phyloP scores from a whole-genome alignment of 176 grass and related monocot species.

The Musa troglodytarum region DNA sequence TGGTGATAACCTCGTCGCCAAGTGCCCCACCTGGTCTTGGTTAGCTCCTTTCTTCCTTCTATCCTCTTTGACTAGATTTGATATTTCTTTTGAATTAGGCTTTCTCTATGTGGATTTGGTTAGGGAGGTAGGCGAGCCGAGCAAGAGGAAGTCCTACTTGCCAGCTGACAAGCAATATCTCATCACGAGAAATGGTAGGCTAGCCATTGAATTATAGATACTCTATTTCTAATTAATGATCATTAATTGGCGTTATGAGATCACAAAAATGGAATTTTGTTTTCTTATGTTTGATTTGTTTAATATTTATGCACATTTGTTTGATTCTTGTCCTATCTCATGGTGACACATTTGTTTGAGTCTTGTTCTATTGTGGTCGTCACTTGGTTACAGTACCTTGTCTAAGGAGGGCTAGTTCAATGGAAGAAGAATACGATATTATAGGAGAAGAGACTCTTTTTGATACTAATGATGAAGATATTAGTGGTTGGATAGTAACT shows the following conservation, averaged over 20 bases:
- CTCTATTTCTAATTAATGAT: too few species aligned
- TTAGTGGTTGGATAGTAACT: constrained; percentile 76
- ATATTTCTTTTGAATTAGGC: too few species aligned
- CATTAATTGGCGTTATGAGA: not conserved
- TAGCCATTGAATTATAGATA: not conserved
- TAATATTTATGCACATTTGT: not conserved
- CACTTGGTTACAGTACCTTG: constrained; percentile 51
- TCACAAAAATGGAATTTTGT: not conserved
- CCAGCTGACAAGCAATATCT: constrained; percentile 80
- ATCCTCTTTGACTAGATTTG: not conserved
- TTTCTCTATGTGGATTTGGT: constrained; percentile 8
- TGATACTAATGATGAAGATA: constrained; percentile 36
- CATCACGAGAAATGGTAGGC: constrained; percentile 80
- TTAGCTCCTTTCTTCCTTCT: constrained; percentile 18
- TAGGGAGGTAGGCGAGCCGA: constrained; percentile 80
- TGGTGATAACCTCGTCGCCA: constrained; percentile 96
- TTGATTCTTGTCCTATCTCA: too few species aligned
- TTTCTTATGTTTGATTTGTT: not conserved
- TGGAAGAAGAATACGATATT: constrained; percentile 82
- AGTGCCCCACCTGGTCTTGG: constrained; percentile 99
- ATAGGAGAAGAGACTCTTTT: constrained; percentile 63
- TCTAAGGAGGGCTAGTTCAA: constrained; percentile 50
- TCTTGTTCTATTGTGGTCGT: too few species aligned
- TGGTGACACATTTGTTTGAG: too few species aligned
- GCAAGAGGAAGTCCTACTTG: constrained; percentile 73